A percentile compares a stretch with the other conserved stretches of the same genome.
Evolutionary conservation across 2,329 filamentous ascomycete species (phyloP).

Genomic region (Paradendryphiella salina): DNA sequence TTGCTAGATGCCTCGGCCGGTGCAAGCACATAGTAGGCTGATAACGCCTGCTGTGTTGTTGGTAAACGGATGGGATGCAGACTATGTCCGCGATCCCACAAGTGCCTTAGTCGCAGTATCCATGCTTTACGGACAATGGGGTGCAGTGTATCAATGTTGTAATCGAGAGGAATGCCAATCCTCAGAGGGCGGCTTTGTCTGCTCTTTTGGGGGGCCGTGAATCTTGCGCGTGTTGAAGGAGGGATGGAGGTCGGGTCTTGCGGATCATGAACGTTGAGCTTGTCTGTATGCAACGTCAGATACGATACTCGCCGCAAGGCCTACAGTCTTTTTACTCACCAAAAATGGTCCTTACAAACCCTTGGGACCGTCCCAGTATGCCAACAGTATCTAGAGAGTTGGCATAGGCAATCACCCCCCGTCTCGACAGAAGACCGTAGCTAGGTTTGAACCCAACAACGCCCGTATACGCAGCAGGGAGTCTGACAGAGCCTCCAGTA

Average conservation of each 20-base stretch:
- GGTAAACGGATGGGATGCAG: constrained; percentile 80
- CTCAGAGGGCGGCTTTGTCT: constrained; percentile 29
- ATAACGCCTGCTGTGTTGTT: constrained; percentile 79
- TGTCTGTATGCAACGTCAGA: constrained; percentile 41
- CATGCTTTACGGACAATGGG: constrained; percentile 71
- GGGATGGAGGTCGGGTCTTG: constrained; percentile 76
- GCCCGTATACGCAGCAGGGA: constrained; percentile 86
- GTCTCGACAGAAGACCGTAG: constrained; percentile 83
- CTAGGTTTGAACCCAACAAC: constrained; percentile 87
- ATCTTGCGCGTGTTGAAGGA: constrained; percentile 56
- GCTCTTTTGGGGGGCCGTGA: constrained; percentile 3
- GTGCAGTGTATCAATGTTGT: constrained; percentile 83
- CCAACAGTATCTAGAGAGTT: constrained; percentile 93
- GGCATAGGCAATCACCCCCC: constrained; percentile 86
- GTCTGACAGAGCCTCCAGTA: constrained; percentile 83
- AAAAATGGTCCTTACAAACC: constrained; percentile 52
- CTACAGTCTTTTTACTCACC: constrained; percentile 19
- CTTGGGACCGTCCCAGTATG: constrained; percentile 63
- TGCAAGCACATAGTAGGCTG: constrained; percentile 93
- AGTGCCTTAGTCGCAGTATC: constrained; percentile 61
- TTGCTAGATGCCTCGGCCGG: constrained; percentile 96
- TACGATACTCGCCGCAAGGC: too few species aligned
- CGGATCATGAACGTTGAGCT: constrained; percentile 63
- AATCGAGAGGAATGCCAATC: constrained; percentile 70
- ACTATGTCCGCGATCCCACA: constrained; percentile 68